phyloP scores from a whole-genome alignment of 2,329 filamentous ascomycete genomes.

The Clonostachys solani region DNA sequence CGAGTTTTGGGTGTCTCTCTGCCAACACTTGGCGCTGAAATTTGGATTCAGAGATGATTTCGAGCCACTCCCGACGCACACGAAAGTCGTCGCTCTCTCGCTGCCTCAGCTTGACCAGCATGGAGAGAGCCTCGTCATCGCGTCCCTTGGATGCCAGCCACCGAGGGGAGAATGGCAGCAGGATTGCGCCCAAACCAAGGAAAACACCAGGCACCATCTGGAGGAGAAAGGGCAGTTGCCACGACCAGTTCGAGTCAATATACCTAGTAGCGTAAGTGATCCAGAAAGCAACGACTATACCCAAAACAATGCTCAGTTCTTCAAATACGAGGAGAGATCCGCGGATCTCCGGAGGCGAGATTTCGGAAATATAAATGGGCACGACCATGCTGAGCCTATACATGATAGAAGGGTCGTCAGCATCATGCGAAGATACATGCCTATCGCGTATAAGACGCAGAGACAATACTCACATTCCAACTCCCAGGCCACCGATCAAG shows the following conservation, averaged over 20 bases:
- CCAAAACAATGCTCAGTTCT: slow-evolving; percentile 23
- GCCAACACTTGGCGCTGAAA: slow-evolving; percentile 3
- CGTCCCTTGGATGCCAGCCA: slow-evolving; percentile 40
- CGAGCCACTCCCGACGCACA: slow-evolving; percentile 9
- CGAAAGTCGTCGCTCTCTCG: slow-evolving; percentile 9
- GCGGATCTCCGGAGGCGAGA: slow-evolving; percentile 41
- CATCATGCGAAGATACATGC: too few species aligned
- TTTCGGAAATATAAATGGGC: slow-evolving; percentile 39
- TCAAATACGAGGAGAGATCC: slow-evolving; percentile 32
- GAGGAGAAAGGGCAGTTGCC: slow-evolving; percentile 48
- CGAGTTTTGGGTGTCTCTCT: too few species aligned
- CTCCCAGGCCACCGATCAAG: slow-evolving; percentile 43
- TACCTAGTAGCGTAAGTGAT: slow-evolving; percentile 54
- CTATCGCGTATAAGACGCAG: too few species aligned
- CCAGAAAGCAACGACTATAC: slow-evolving; percentile 57
- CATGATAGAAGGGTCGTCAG: too few species aligned
- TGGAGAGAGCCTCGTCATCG: slow-evolving; percentile 42
- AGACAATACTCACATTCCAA: too few species aligned
- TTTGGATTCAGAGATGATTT: slow-evolving; percentile 8
- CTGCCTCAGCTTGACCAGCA: slow-evolving; percentile 39
- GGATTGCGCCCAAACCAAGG: slow-evolving; percentile 48
- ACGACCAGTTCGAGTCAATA: slow-evolving; percentile 28
- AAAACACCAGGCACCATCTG: slow-evolving; percentile 1
- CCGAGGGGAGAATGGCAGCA: slow-evolving; percentile 52
- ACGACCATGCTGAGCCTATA: slow-evolving; percentile 37